Percentiles rank a stretch among this genome's conserved stretches.
Evolutionary conservation across 345 rosid species (phyloP).

Genomic region (Linum lewisii): DNA sequence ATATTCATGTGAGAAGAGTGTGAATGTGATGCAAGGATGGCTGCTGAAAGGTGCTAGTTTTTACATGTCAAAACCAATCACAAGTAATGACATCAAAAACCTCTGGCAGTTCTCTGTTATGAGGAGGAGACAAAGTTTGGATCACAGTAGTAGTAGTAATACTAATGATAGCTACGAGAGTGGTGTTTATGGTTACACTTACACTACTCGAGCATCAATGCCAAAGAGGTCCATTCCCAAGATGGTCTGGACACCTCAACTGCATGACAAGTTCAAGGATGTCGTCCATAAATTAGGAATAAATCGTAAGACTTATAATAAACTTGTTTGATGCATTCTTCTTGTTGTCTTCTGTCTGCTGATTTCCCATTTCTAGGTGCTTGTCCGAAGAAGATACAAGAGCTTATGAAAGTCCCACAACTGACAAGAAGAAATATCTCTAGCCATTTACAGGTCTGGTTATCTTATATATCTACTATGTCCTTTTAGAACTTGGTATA

Average conservation of each 20-base stretch:
- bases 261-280: slow-evolving; percentile 29
- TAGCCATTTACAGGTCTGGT: slow-evolving; percentile 46
- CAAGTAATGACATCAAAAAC: slow-evolving; percentile 16
- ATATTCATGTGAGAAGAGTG: slow-evolving; percentile 20
- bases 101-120: slow-evolving; percentile 38
- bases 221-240: slow-evolving; percentile 36
- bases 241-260: slow-evolving; percentile 34
- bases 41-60: slow-evolving; percentile 36
- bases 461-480: no score
- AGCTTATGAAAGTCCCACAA: slow-evolving; percentile 36
- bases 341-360: not conserved
- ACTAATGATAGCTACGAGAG: slow-evolving; percentile 13
- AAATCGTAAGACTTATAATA: slow-evolving; percentile 23
- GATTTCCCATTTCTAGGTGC: slow-evolving; percentile 18
- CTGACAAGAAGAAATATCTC: slow-evolving; percentile 31
- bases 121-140: slow-evolving; percentile 6
- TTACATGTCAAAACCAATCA: slow-evolving; percentile 36
- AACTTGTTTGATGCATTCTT: not conserved
- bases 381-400: slow-evolving; percentile 38
- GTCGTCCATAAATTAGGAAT: slow-evolving; percentile 30
- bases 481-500: no score
- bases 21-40: slow-evolving; percentile 25
- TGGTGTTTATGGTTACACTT: not conserved
- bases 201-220: no score
- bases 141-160: not conserved